A percentile compares a stretch with the other conserved stretches of the same genome.
These are phyloP conservation scores for Borovskyia barvae DNA, from an alignment of 208 protist species.

Conservation along the genomic window DNA sequence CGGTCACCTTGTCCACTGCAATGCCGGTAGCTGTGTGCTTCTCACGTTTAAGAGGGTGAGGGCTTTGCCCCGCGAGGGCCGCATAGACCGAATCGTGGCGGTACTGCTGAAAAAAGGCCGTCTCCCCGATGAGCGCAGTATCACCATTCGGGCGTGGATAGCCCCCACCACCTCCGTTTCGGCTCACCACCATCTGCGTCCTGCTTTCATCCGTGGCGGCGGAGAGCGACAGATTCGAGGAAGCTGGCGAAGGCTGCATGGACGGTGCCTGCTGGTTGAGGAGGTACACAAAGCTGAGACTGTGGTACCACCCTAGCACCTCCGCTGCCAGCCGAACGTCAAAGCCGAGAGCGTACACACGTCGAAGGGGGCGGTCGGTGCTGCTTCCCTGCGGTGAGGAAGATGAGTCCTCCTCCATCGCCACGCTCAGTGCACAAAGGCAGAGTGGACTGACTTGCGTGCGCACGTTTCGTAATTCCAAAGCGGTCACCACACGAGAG, in stretches of 20 bases:
- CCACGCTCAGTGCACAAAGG: constrained; percentile 17
- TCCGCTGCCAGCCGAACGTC: constrained; percentile 15
- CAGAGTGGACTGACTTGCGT: constrained; percentile 20
- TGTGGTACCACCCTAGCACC: constrained; percentile 20
- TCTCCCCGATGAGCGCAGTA: no score
- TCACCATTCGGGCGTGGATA: no score
- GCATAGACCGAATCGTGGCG: background rate
- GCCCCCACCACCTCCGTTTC: no score
- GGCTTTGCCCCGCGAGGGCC: background rate
- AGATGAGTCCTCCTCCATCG: no score
- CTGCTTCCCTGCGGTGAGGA: no score
- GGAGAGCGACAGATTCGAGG: no score
- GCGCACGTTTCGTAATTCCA: constrained; percentile 10
- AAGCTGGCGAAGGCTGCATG: background rate
- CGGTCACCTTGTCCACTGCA: background rate
- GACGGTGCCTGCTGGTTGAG: constrained; percentile 5
- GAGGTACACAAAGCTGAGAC: constrained; percentile 17
- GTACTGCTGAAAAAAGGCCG: constrained; percentile 1
- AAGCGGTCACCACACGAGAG: no score
- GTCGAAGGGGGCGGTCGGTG: background rate
- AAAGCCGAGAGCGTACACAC: constrained; percentile 8
- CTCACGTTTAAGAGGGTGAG: background rate
- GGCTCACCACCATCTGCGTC: no score
- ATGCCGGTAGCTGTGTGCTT: background rate
- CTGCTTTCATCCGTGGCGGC: no score